Base-by-base conservation (phyloP, 179 eudicot species). In the Corrigiola litoralis region DNA sequence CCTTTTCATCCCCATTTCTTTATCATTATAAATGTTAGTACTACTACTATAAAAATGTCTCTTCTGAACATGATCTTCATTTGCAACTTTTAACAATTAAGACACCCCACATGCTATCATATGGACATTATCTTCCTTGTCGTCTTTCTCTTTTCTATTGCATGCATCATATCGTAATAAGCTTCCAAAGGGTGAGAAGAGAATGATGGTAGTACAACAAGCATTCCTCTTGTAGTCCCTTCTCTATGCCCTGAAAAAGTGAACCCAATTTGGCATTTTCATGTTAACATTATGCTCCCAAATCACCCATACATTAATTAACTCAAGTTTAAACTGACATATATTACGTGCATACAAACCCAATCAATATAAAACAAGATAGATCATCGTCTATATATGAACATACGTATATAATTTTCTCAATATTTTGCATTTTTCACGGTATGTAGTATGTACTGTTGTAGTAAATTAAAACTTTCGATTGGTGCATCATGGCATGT, bases 81-180 rank as follows among this genome's bases (percentile, higher is more conserved):
- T 8, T 14, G 66, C 55, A 62, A 32, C 66, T 62, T 62, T 62
- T 11, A 45, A 62, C 42, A 62, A 17, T 61, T 45, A 61, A 44
- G 53, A 61, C 66, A 50, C n/a, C 16, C 11, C 36, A 23, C 16
- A 11, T 52, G 50, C 60, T 65, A 65, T 65, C 37, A 65, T 40
- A 27, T 27, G 47, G 24, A 51, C 59, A 65, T 52, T 38, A 52
- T 65, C 40, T 27, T 38, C 40, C 38, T 37, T 65, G 69, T 65
- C 50, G 4, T 52, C 13, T 38, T 27, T 28, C 59, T 31, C 40
- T 48, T 1, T 42, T 28, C 12, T 28, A 12, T 25, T 50, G 50
- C 69, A 53, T 38, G 40, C 32, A 65, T 28, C n/a, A 37, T 47
- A 57, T 57, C 61, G 32, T 34, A 45, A 48, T 14, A 21, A 63